Conservation (phyloP, 2,329 filamentous ascomycete species). For the Diplocarpon rosae region DNA sequence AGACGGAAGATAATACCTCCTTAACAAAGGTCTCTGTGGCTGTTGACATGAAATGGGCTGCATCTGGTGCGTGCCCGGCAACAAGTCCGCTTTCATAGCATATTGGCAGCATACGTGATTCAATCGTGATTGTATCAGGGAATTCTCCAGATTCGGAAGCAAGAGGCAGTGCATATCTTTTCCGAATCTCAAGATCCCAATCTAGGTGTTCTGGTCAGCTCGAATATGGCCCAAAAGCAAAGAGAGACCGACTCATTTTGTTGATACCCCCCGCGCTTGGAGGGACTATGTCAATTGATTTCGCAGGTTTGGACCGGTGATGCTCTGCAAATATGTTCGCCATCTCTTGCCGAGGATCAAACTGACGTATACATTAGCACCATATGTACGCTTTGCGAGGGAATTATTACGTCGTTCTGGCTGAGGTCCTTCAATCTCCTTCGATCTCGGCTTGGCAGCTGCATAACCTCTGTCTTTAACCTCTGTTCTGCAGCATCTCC, state of each 20-base stretch:
- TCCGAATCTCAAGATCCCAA: slow-evolving; percentile 56
- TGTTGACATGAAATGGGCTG: slow-evolving; percentile 51
- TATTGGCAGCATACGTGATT: slow-evolving; percentile 54
- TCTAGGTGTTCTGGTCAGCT: slow-evolving; percentile 31
- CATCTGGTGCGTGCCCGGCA: slow-evolving; percentile 47
- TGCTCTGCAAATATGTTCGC: slow-evolving; percentile 25
- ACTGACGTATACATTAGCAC: slow-evolving; percentile 13
- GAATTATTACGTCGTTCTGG: slow-evolving; percentile 42
- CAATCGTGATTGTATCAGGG: slow-evolving; percentile 51
- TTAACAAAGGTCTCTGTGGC: slow-evolving; percentile 59
- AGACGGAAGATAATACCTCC: slow-evolving; percentile 51
- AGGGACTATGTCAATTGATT: slow-evolving; percentile 49
- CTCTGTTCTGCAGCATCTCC: slow-evolving; percentile 55
- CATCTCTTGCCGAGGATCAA: slow-evolving; percentile 25
- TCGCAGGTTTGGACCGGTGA: slow-evolving; percentile 29
- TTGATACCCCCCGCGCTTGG: slow-evolving; percentile 64
- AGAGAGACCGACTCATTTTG: slow-evolving; percentile 46
- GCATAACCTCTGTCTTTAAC: slow-evolving; percentile 60
- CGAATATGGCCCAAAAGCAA: slow-evolving; percentile 1
- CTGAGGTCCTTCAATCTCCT: slow-evolving; percentile 55
- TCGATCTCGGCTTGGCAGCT: slow-evolving; percentile 54
- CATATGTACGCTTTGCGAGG: background rate
- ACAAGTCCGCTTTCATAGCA: slow-evolving; percentile 56
- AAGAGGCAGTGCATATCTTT: slow-evolving; percentile 52
- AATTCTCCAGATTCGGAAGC: slow-evolving; percentile 60